Percentiles rank a stretch among this genome's conserved stretches.
Conservation (phyloP, 2,329 filamentous ascomycete genomes). For the Diaporthe vaccinii region DNA sequence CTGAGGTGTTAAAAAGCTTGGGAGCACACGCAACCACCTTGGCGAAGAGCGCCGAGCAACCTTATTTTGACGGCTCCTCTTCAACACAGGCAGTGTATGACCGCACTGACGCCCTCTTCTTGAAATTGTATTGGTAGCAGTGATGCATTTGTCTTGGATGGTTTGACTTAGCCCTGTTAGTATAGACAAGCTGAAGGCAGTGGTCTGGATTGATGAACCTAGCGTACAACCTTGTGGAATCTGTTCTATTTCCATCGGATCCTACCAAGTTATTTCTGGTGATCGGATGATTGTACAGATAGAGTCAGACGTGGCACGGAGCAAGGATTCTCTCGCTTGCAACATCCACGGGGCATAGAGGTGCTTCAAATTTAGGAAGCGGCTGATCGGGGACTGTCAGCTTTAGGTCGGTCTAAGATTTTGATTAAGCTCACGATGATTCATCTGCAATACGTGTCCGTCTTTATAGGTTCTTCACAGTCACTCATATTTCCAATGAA, state of each 20-base stretch:
- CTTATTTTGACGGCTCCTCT: not conserved
- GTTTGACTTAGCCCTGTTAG: not conserved
- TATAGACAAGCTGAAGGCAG: not conserved
- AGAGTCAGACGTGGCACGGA: not conserved
- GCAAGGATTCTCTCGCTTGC: too few relatives aligned
- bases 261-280: not conserved
- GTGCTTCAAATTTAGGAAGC: too few relatives aligned
- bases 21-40: not conserved
- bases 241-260: not conserved
- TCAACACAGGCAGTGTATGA: not conserved
- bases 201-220: not conserved
- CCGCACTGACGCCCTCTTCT: not conserved
- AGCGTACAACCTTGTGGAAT: not conserved
- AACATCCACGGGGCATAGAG: too few relatives aligned
- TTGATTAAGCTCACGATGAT: not conserved
- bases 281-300: not conserved
- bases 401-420: not conserved
- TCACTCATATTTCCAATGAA: not conserved
- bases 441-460: not conserved
- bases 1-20: not conserved
- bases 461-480: not conserved
- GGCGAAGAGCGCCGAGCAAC: slow-evolving; percentile 4
- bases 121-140: not conserved
- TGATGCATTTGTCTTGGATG: not conserved
- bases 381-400: too few relatives aligned